A percentile compares a stretch with the other conserved stretches of the same genome.
phyloP scores from a whole-genome alignment of 2,329 filamentous ascomycete species.

The Blumeriella jaapii region DNA sequence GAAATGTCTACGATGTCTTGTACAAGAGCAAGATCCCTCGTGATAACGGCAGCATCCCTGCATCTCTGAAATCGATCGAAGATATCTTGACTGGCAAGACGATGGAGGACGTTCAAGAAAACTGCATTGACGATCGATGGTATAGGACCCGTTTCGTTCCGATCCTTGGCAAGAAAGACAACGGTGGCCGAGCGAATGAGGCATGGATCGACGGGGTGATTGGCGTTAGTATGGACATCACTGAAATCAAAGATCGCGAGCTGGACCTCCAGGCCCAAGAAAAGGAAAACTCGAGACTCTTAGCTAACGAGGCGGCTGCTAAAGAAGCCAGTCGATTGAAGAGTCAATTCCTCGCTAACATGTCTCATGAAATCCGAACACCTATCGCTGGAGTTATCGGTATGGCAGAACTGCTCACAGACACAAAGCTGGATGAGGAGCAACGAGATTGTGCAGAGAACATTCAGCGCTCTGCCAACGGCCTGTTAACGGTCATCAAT shows the following conservation, averaged over 20 bases:
- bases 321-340: slow-evolving; percentile 74
- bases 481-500: slow-evolving; percentile 77
- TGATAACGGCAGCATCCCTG: slow-evolving; percentile 25
- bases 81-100: slow-evolving; percentile 50
- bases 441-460: slow-evolving; percentile 67
- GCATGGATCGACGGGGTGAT: slow-evolving; percentile 58
- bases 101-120: slow-evolving; percentile 52
- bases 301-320: slow-evolving; percentile 66
- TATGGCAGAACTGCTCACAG: slow-evolving; percentile 64
- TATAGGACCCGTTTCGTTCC: slow-evolving; percentile 64
- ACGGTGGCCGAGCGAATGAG: slow-evolving; percentile 37
- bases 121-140: slow-evolving; percentile 41
- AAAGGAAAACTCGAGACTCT: slow-evolving; percentile 55
- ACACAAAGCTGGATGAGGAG: slow-evolving; percentile 56
- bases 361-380: slow-evolving; percentile 71
- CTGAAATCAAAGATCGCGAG: slow-evolving; percentile 56
- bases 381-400: slow-evolving; percentile 73
- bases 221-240: slow-evolving; percentile 70
- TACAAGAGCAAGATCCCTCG: slow-evolving; percentile 21
- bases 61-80: slow-evolving; percentile 47
- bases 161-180: slow-evolving; percentile 44
- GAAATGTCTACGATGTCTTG: slow-evolving; percentile 55
- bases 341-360: slow-evolving; percentile 68
- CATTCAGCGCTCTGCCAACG: slow-evolving; percentile 69
- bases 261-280: slow-evolving; percentile 51